These are phyloP conservation scores for Ustilago xerochloae DNA, from an alignment of 1,284 basidiomycete species.

Conservation along the genomic window DNA sequence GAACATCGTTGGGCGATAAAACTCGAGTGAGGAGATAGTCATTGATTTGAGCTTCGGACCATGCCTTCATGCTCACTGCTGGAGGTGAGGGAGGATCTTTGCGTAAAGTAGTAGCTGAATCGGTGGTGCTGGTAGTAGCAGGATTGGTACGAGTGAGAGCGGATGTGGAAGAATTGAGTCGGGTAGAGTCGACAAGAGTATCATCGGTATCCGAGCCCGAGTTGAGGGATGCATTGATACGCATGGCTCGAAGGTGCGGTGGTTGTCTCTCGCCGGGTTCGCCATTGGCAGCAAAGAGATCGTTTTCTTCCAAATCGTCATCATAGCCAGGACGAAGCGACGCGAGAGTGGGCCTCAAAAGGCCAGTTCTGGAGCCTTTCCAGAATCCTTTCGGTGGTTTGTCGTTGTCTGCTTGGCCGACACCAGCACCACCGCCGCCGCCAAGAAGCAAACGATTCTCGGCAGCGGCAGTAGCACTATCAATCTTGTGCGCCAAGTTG, in stretches of 20 bases:
- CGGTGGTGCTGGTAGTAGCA: not conserved
- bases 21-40: constrained; percentile 64
- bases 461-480: constrained; percentile 21
- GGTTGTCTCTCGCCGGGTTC: constrained; percentile 25
- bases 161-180: constrained; percentile 24
- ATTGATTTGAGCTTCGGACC: constrained; percentile 61
- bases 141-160: constrained; percentile 10
- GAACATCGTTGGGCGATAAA: constrained; percentile 61
- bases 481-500: constrained; percentile 25
- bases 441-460: not conserved
- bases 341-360: constrained; percentile 54
- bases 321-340: constrained; percentile 51
- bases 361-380: constrained; percentile 59
- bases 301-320: constrained; percentile 5
- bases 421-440: too few species aligned
- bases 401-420: too few species aligned
- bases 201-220: constrained; percentile 59
- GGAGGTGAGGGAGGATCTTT: constrained; percentile 30
- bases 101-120: too few species aligned
- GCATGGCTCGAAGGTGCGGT: constrained; percentile 36
- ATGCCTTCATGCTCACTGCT: constrained; percentile 36
- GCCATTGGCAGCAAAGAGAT: not conserved
- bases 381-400: constrained; percentile 46
- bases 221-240: constrained; percentile 28
- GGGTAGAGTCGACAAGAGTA: constrained; percentile 54